These are phyloP conservation scores for Streptanthus diversifolius DNA, from an alignment of 345 rosid species.

Conservation along the genomic window DNA sequence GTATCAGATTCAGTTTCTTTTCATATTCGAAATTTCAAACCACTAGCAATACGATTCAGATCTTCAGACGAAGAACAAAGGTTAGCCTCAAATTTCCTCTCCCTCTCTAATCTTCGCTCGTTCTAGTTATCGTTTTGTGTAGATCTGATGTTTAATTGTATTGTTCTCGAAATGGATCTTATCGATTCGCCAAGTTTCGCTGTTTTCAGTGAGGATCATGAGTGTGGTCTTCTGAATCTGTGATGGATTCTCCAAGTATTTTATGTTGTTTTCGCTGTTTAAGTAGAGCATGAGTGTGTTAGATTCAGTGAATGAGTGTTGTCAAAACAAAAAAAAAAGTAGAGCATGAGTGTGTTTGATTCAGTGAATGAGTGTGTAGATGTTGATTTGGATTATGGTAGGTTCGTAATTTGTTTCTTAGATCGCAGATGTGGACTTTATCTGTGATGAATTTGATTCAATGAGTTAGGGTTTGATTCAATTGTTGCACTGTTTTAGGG, in stretches of 20 bases:
- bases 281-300: neutral
- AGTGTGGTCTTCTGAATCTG: neutral
- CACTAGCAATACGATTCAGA: conserved; percentile 20
- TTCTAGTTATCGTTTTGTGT: neutral
- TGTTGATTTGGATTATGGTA: neutral
- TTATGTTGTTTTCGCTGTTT: too few relatives aligned
- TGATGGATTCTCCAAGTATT: neutral
- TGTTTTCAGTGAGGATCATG: neutral
- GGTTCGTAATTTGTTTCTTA: neutral
- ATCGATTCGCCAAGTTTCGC: neutral
- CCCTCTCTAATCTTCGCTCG: conserved; percentile 2
- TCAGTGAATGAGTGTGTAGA: neutral
- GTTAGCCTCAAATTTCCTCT: neutral
- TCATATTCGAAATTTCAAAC: neutral
- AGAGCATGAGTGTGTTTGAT: neutral
- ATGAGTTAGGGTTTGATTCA: too few relatives aligned
- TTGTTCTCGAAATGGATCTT: neutral
- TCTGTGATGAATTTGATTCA: neutral
- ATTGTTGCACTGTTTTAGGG: neutral
- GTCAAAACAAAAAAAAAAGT: too few relatives aligned
- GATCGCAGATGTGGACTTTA: neutral
- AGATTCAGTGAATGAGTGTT: neutral
- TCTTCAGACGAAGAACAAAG: neutral
- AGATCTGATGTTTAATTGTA: conserved; percentile 9
- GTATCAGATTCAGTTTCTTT: conserved; percentile 10